Evolutionary conservation across 768 basidiomycete species (phyloP).

Genomic region (Polyporus arcularius): DNA sequence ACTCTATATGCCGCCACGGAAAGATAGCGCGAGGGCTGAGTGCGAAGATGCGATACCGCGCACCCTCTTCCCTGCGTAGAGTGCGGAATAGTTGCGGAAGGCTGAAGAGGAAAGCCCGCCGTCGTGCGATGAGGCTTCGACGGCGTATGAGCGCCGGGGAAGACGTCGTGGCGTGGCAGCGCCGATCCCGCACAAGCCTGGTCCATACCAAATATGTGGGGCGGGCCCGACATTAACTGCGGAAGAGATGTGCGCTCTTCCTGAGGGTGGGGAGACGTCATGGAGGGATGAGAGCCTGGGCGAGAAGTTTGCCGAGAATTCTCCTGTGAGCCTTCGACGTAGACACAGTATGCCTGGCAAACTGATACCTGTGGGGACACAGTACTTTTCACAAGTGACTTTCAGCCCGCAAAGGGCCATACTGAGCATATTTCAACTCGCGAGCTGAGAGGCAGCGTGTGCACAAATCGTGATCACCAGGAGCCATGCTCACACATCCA

Average conservation of each 20-base stretch:
- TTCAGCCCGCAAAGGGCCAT: neutral
- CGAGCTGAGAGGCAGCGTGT: neutral
- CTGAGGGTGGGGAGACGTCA: neutral
- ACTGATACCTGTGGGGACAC: neutral
- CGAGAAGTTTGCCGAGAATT: neutral
- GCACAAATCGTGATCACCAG: neutral
- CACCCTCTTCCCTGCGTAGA: neutral
- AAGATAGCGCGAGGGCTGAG: neutral
- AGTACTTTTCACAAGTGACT: neutral
- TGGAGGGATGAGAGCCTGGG: neutral
- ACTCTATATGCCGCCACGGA: conserved; percentile 11
- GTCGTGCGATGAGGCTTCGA: neutral
- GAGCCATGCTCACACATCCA: neutral
- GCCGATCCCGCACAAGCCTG: neutral
- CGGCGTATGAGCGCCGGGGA: neutral
- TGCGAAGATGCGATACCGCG: neutral
- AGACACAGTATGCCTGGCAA: neutral
- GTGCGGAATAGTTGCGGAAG: neutral
- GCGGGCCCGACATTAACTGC: neutral
- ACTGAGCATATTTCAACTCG: no score
- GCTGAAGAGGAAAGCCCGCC: conserved; percentile 2
- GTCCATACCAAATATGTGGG: neutral
- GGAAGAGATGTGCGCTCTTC: neutral
- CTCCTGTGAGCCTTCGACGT: neutral
- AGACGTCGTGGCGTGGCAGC: neutral